A percentile compares a stretch with the other conserved stretches of the same genome.
Evolutionary conservation across 306 rosid genomes (phyloP).

Genomic region (Trifolium dubium): DNA sequence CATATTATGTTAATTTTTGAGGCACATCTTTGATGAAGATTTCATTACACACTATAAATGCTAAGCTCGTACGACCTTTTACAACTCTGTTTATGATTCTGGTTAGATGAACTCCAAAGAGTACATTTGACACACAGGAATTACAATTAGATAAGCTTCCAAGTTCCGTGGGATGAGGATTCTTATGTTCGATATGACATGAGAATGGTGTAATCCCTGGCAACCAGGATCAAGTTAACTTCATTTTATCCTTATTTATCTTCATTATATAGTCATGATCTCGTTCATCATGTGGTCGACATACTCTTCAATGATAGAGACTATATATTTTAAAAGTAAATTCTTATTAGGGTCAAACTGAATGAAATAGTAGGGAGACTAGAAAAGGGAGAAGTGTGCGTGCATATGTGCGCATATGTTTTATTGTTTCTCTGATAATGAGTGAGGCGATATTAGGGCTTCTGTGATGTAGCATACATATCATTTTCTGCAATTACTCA

Average conservation of each 20-base stretch:
- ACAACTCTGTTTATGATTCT: constrained; percentile 14
- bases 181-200: constrained; percentile 21
- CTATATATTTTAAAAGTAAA: neutral
- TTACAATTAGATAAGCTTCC: constrained; percentile 11
- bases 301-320: neutral
- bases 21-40: constrained; percentile 23
- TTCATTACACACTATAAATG: constrained; percentile 15
- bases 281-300: neutral
- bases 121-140: constrained; percentile 11
- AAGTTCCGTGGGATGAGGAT: constrained; percentile 10
- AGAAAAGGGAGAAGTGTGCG: constrained; percentile 2
- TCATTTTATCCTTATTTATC: neutral
- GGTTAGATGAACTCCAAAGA: constrained; percentile 13
- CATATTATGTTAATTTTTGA: constrained; percentile 5
- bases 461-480: constrained; percentile 4
- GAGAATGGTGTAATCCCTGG: constrained; percentile 23
- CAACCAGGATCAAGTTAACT: neutral
- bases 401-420: neutral
- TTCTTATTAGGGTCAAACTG: neutral
- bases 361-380: neutral
- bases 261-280: constrained; percentile 14
- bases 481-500: neutral
- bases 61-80: constrained; percentile 13
- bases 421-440: constrained; percentile 17
- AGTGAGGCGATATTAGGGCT: neutral